Base-by-base conservation (phyloP, 257 asterid genomes). In the Echium plantagineum region DNA sequence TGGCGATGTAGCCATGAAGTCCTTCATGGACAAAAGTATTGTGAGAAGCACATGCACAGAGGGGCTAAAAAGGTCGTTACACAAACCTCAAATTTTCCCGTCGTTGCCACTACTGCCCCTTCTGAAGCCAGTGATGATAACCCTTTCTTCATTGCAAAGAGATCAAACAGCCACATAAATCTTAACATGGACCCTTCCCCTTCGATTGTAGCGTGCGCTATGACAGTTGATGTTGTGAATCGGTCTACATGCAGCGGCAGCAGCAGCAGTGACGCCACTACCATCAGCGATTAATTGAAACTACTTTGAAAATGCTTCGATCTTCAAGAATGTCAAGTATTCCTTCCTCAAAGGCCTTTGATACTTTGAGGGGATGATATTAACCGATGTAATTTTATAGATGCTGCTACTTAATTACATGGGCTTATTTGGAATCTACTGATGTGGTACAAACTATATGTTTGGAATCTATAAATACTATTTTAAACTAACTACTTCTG, bases 41-140 rank as follows among this genome's bases (percentile, higher is more conserved):
- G 95, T 20, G 76, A 78, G 64, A 60, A 57, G 3, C 94, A 87
- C 81, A 60, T 84, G 80, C 83, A 80, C 74, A 77, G 95, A 68
- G 94, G 94, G 62, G 74, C 77, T 21, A 81, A 81, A 63, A 75
- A 62, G 67, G 56, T n/a, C n/a, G n/a, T 59, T 6, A 35, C 17
- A 2, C 17, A 28, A 26, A 73, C 55, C 22, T 63, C 84, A 9
- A 76, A 64, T 31, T 60, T 56, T 57, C 59, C 47, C 8, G 47
- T 54, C 35, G 18, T 16, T 42, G 66, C 64, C 4, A 65, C 58
- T 5, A 52, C 47, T 15, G 60, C 61, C 20, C 52, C 69, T 51
- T 26, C 65, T 6, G 15, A 26, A 15, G n/a, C 18, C 52, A 56
- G 55, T 30, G 20, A 19, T 30, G 20, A 19, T 16, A 5, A 51